Percentiles rank a stretch among this genome's conserved stretches.
Conservation (phyloP, 2,329 filamentous ascomycete species). For the Achaetomium macrosporum region DNA sequence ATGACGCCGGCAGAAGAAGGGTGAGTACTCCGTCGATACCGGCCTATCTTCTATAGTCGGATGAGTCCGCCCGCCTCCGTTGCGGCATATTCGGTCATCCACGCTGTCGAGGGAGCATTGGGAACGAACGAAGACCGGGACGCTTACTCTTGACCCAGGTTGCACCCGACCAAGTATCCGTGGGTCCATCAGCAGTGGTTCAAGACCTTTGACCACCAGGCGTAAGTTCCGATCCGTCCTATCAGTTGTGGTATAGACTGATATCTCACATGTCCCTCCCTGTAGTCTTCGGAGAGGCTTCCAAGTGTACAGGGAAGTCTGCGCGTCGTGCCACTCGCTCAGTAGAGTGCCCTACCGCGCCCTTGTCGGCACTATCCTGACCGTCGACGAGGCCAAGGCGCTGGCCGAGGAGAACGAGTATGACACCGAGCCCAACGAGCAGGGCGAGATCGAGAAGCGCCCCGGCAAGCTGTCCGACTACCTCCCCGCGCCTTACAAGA, state of each 20-base stretch:
- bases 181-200: constrained; percentile 90
- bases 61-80: constrained; percentile 15
- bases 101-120: constrained; percentile 6
- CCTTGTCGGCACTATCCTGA: constrained; percentile 86
- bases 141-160: constrained; percentile 49
- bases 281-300: constrained; percentile 92
- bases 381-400: constrained; percentile 95
- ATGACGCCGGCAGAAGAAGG: constrained; percentile 95
- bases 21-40: constrained; percentile 54
- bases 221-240: constrained; percentile 56
- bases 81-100: constrained; percentile 26
- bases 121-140: constrained; percentile 3
- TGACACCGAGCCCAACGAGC: constrained; percentile 93
- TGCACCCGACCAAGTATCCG: constrained; percentile 86
- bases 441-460: constrained; percentile 97
- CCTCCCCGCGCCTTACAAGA: constrained; percentile 92
- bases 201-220: constrained; percentile 95
- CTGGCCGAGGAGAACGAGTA: constrained; percentile 98
- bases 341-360: constrained; percentile 88
- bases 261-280: constrained; percentile 8
- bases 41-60: constrained; percentile 4
- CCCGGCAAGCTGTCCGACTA: constrained; percentile 98
- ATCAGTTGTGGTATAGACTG: constrained; percentile 34
- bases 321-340: constrained; percentile 95
- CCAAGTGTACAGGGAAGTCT: constrained; percentile 98